Conservation (phyloP, 148 eudicot genomes). For the Camellia granthamiana region DNA sequence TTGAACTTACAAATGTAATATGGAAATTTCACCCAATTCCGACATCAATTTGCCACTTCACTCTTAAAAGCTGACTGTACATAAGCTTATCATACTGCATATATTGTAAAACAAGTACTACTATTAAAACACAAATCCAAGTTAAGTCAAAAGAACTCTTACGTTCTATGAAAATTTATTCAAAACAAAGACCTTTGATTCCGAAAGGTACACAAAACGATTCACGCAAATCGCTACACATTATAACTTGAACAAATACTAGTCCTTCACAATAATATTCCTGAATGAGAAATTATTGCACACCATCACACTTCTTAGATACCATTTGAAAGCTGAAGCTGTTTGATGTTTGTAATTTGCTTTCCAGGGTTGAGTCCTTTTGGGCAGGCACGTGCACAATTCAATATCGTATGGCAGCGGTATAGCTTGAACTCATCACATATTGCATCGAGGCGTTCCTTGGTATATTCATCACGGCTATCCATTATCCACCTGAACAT, state of each 20-base stretch:
- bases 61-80: no score
- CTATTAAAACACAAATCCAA: neutral
- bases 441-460: conserved; percentile 85
- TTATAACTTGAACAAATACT: conserved; percentile 1
- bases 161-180: conserved; percentile 6
- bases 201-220: neutral
- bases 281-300: neutral
- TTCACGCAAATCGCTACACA: no score
- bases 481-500: conserved; percentile 93
- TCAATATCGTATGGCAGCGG: conserved; percentile 93
- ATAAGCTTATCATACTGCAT: neutral
- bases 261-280: conserved; percentile 5
- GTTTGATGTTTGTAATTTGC: conserved; percentile 85
- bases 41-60: no score
- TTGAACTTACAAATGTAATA: no score
- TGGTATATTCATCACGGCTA: conserved; percentile 96
- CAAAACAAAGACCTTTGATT: conserved; percentile 6
- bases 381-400: conserved; percentile 94
- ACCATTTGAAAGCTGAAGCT: conserved; percentile 40
- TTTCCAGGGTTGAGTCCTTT: conserved; percentile 94
- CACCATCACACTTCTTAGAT: conserved; percentile 7
- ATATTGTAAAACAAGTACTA: neutral
- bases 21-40: no score
- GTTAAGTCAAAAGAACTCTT: neutral
- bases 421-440: conserved; percentile 94